Evolutionary conservation across 257 asterid genomes (phyloP).

Genomic region (Plantago major): DNA sequence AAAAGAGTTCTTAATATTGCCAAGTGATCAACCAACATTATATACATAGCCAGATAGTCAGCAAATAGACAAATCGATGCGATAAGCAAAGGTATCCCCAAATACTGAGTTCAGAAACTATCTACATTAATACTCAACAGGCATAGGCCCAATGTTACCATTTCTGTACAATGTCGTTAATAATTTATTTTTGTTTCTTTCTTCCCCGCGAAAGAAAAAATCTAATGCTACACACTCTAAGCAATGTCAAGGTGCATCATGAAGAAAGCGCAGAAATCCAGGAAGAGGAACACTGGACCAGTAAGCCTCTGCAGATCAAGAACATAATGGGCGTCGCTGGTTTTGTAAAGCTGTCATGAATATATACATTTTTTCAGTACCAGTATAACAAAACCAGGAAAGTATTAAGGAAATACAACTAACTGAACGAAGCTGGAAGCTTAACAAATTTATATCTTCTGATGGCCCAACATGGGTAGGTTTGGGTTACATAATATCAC

Average conservation of each 20-base stretch:
- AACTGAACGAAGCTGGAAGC: too few relatives aligned
- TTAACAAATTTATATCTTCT: too few relatives aligned
- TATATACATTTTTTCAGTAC: constrained; percentile 18
- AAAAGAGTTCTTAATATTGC: too few relatives aligned
- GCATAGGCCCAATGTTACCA: neutral
- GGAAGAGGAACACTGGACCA: constrained; percentile 86
- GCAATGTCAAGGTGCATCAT: constrained; percentile 56
- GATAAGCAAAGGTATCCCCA: too few relatives aligned
- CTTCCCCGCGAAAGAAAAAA: neutral
- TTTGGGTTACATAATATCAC: too few relatives aligned
- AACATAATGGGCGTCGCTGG: constrained; percentile 64
- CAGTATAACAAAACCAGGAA: neutral
- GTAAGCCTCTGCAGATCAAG: constrained; percentile 87
- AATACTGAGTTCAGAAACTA: neutral
- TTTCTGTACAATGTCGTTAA: neutral
- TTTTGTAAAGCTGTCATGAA: constrained; percentile 74
- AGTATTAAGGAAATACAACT: too few relatives aligned
- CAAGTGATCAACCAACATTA: too few relatives aligned
- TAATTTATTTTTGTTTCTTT: neutral
- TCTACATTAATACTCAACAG: neutral
- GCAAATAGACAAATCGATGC: too few relatives aligned
- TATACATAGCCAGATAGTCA: too few relatives aligned
- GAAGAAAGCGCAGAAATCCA: constrained; percentile 86
- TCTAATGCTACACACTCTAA: constrained; percentile 8
- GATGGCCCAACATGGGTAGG: too few relatives aligned